Base-by-base conservation (phyloP, 2,329 filamentous ascomycete species). In the Diplocarpon mali region DNA sequence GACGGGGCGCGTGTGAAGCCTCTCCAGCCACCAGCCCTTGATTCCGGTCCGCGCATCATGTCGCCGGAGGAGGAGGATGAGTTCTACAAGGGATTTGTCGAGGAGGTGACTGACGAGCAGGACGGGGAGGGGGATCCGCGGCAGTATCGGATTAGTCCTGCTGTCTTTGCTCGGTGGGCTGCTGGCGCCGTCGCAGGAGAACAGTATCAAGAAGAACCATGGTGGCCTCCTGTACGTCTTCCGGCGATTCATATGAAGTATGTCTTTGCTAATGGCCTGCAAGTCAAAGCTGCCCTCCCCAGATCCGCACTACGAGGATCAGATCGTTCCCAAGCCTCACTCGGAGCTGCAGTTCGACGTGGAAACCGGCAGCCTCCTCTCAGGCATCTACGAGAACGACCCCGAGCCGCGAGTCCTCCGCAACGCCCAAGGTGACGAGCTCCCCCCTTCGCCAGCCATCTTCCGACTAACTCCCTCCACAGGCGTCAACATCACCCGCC, bases 101-200 rank as follows among this genome's bases (percentile, higher is more conserved):
- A 54, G 29, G 61, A 62, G 28, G 57, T 68, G 14, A 65, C 64
- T 0, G 67, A 70, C 40, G 59, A 64, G 15, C 64, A 61, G 0
- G 67, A 71, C 37, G 58, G 60, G 9, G 69, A 73, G 45, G 67
- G 65, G 1, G 61, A 62, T 16, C 58, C 61, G 0, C 51, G 59
- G 3, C 53, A 59, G 3, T 62, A 60, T 1, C 63, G 62, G 1
- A 65, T 72, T 24, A 65, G 63, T 0, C 66, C 68, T 1, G 64
- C 60, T 46, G 69, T 63, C 0, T 72, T 71, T 64, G 62, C 58
- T 54, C 65, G 28, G 52, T 65, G 45, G 66, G 64, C 40, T 59
- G 59, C 31, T 48, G 58, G 48, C 55, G 60, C 43, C 61, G 57
- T 56, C 13, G 38, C 17, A 29, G 53, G 49, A 24, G 48, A 56